Evolutionary conservation across 345 rosid species (phyloP).

Genomic region (Iberis pinnata): DNA sequence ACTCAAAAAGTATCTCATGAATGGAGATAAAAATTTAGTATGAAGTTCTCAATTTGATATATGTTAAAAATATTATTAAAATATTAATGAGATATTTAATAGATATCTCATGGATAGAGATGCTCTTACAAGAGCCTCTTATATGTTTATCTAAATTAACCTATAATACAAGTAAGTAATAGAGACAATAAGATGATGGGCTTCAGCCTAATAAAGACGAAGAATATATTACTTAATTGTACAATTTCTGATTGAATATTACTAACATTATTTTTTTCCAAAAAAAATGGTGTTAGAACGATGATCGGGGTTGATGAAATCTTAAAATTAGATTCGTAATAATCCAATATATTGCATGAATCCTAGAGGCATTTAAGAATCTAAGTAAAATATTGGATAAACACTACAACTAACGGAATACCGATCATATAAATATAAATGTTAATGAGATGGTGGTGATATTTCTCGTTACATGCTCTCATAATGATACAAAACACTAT

Average conservation of each 20-base stretch:
- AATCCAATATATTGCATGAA: background rate
- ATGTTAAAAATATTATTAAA: too few species aligned
- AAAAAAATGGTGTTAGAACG: background rate
- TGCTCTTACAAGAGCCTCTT: too few species aligned
- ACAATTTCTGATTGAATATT: background rate
- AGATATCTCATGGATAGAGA: too few species aligned
- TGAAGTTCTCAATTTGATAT: too few species aligned
- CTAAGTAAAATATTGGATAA: background rate
- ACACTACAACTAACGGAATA: background rate
- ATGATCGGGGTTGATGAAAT: background rate
- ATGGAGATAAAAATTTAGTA: too few species aligned
- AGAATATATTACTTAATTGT: background rate
- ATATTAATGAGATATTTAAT: too few species aligned
- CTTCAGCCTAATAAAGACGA: too few species aligned
- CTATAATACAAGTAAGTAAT: too few species aligned
- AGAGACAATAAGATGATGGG: too few species aligned
- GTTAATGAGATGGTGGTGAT: slow-evolving; percentile 1
- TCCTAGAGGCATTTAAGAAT: background rate
- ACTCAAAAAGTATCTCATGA: too few species aligned
- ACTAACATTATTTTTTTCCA: background rate
- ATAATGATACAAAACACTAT: background rate
- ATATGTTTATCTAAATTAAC: too few species aligned
- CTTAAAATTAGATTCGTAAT: background rate
- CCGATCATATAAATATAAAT: background rate
- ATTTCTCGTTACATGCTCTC: background rate